Evolutionary conservation across 2,329 filamentous ascomycete genomes (phyloP).

Genomic region (Tricladium varicosporioides): DNA sequence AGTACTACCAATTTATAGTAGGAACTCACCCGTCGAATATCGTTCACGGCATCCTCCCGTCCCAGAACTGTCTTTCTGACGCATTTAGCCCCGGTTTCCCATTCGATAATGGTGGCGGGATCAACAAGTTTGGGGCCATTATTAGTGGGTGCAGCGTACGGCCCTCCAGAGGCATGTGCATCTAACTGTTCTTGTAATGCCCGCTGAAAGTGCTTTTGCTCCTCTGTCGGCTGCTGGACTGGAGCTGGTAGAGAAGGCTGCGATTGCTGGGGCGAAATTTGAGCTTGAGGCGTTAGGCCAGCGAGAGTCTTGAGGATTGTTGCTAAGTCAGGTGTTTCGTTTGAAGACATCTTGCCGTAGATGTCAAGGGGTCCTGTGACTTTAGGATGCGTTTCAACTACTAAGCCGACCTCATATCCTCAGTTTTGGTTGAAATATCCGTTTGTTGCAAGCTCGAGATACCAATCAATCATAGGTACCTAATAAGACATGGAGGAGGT

Average conservation of each 20-base stretch:
- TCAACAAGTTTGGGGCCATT: conserved; percentile 32
- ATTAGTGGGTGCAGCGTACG: not conserved
- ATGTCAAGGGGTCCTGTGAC: not conserved
- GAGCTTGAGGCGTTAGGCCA: conserved; percentile 25
- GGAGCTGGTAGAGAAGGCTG: conserved; percentile 3
- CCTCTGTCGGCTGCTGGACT: not conserved
- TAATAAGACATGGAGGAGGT: too few relatives aligned
- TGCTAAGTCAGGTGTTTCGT: conserved; percentile 32
- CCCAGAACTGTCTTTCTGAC: conserved; percentile 47
- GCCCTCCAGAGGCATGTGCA: conserved; percentile 2
- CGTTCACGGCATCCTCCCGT: conserved; percentile 42
- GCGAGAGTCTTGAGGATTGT: conserved; percentile 34
- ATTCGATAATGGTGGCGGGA: conserved; percentile 48
- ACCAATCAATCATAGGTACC: too few relatives aligned
- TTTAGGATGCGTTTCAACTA: not conserved
- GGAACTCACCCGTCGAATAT: conserved; percentile 38
- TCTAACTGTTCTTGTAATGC: conserved; percentile 12
- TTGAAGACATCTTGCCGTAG: conserved; percentile 24
- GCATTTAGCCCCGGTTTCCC: conserved; percentile 48
- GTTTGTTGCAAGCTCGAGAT: not conserved
- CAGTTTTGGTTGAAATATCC: not conserved
- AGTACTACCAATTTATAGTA: not conserved
- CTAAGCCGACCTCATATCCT: not conserved
- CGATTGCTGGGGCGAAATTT: conserved; percentile 9
- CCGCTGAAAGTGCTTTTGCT: conserved; percentile 4